Evolutionary conservation across 2,329 filamentous ascomycete species (phyloP), one percentile per base, ranked within the genome.

Genomic region (Venturiaceae sp.): DNA sequence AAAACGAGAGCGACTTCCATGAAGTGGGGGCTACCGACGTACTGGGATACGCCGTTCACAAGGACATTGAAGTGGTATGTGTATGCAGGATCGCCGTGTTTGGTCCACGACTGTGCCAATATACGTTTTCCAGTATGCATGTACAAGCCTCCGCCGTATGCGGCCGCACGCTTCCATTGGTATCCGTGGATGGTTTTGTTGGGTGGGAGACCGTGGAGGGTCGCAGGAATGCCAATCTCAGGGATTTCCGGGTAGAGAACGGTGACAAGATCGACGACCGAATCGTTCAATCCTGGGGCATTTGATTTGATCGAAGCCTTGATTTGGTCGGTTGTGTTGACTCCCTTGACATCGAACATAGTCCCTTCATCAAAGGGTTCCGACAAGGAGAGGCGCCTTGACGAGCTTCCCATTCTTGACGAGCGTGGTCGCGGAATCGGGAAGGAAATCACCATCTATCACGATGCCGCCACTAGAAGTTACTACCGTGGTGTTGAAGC

Each of bases 21-120:
- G 66, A 83, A 84, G 66, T 85, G 83, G n/a, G n/a, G n/a, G n/a
- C n/a, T n/a, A n/a, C n/a, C n/a, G n/a, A 0, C 76, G 75, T 0
- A 75, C 77, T 1, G 78, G 78, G 1, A 1, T 71, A 68, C 7
- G n/a, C 11, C n/a, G 71, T 69, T 0, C 36, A 39, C 36, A 16
- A 77, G 69, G 8, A 80, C 80, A 65, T 86, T 82, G 74, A 86
- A 86, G 52, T 80, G 77, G 70, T 84, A 86, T 64, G 77, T 80
- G 72, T 83, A 86, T 9, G 80, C 80, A 7, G 78, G 72, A 2
- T 81, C 64, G 13, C 72, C 71, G 32, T 73, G 68, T 9, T 70
- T 70, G 13, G 80, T 72, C 77, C 80, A 83, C 1, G 73, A 71
- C 63, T 81, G 72, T 61, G 76, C 79, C 5, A 79, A 77, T 23